Percentiles rank a stretch among this genome's conserved stretches.
These are phyloP conservation scores for Phaeoacremonium minimum DNA, from an alignment of 2,329 filamentous ascomycete genomes.

Conservation along the genomic window DNA sequence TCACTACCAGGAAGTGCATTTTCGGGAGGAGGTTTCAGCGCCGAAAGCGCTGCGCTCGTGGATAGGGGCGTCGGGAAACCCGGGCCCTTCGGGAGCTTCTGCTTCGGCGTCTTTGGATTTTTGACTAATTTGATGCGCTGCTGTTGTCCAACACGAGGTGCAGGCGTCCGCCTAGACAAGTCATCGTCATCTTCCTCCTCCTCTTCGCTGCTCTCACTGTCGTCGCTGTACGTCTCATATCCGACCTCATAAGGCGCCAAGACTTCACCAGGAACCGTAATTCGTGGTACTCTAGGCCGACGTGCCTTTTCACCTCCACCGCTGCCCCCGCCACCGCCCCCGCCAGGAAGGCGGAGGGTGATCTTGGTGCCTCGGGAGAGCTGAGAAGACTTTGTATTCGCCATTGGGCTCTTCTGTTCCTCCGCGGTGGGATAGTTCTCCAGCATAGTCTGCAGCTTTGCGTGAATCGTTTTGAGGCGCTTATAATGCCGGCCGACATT, in stretches of 20 bases:
- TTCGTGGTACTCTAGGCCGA: conserved; percentile 46
- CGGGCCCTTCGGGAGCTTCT: conserved; percentile 22
- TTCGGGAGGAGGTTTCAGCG: conserved; percentile 54
- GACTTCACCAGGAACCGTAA: conserved; percentile 63
- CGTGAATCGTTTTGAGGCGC: conserved; percentile 52
- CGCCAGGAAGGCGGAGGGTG: conserved; percentile 28
- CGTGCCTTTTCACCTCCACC: conserved; percentile 41
- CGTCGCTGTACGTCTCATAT: conserved; percentile 53
- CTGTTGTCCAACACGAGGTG: conserved; percentile 21
- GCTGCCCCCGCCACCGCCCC: too few relatives aligned
- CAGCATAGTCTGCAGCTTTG: conserved; percentile 55
- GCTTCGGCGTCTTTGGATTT: conserved; percentile 39
- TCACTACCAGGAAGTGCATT: conserved; percentile 54
- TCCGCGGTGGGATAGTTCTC: conserved; percentile 53
- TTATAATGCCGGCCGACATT: conserved; percentile 60
- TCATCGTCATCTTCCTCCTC: conserved; percentile 42
- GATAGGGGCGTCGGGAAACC: conserved; percentile 19
- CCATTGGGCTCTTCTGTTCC: conserved; percentile 46
- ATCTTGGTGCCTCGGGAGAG: conserved; percentile 43
- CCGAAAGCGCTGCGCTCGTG: conserved; percentile 31
- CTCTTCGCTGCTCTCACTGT: conserved; percentile 48
- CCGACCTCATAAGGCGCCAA: conserved; percentile 62
- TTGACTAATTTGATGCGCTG: conserved; percentile 41
- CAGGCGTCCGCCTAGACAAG: conserved; percentile 31
- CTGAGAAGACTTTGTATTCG: conserved; percentile 48